Percentiles rank a stretch among this genome's conserved stretches.
Conservation (phyloP, 2,329 filamentous ascomycete species). For the Byssochlamys sp. region DNA sequence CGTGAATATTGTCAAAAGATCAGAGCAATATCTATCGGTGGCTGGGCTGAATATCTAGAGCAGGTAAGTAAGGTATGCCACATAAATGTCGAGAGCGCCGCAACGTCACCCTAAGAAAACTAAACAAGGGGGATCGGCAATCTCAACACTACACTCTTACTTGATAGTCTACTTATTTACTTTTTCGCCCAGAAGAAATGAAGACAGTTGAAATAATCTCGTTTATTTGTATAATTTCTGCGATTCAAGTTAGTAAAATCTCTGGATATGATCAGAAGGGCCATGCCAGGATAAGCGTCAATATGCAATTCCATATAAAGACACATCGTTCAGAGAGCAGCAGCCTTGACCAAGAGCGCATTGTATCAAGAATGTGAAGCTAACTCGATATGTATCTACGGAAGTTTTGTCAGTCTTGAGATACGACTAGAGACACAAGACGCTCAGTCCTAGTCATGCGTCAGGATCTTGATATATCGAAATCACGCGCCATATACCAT, state of each 20-base stretch:
- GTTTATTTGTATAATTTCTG: too few relatives aligned
- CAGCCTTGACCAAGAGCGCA: neutral
- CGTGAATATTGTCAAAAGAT: neutral
- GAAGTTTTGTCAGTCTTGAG: neutral
- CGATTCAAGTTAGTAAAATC: too few relatives aligned
- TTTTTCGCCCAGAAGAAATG: neutral
- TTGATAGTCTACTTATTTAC: neutral
- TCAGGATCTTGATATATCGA: neutral
- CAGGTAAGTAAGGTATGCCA: neutral
- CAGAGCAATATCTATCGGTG: neutral
- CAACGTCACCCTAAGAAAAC: neutral
- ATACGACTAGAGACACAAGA: neutral
- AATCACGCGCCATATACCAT: neutral
- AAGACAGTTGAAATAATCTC: neutral
- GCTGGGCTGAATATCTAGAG: neutral
- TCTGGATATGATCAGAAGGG: neutral
- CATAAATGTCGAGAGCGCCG: neutral
- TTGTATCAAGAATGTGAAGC: neutral
- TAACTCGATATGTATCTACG: neutral
- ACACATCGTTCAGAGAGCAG: neutral
- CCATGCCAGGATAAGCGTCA: neutral
- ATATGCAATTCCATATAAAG: neutral
- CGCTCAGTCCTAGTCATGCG: neutral
- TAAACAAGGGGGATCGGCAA: neutral
- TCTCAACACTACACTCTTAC: neutral